phyloP scores from a whole-genome alignment of 345 rosid species.

The Aquilaria malaccensis region DNA sequence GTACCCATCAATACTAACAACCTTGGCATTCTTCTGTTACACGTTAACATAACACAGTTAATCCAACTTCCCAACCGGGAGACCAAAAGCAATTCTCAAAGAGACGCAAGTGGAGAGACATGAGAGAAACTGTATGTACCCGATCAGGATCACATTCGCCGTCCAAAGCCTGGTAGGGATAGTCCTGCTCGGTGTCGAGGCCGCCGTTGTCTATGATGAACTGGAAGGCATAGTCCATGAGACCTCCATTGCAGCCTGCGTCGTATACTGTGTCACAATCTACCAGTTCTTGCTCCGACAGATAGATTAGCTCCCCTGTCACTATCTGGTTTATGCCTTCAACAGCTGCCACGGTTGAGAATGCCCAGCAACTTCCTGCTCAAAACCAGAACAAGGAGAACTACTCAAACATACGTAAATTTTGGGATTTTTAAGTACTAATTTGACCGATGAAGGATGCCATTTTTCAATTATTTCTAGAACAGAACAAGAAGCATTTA shows the following conservation, averaged over 20 bases:
- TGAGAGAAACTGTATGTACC: conserved; percentile 26
- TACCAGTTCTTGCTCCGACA: conserved; percentile 93
- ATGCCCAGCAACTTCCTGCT: conserved; percentile 99
- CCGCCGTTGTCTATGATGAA: conserved; percentile 88
- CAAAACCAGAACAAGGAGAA: background rate
- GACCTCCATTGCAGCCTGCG: conserved; percentile 86
- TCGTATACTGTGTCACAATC: conserved; percentile 71
- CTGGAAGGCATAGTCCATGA: conserved; percentile 94
- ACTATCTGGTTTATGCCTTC: conserved; percentile 88
- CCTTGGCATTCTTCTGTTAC: conserved; percentile 55
- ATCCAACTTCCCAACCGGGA: background rate
- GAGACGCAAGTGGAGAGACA: background rate
- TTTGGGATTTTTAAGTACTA: too few relatives aligned
- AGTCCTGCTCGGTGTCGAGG: conserved; percentile 62
- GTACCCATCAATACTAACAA: conserved; percentile 72
- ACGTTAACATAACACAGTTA: background rate
- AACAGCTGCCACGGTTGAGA: conserved; percentile 77
- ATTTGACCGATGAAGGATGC: too few relatives aligned
- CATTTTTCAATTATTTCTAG: too few relatives aligned
- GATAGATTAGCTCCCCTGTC: conserved; percentile 62
- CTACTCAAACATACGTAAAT: background rate
- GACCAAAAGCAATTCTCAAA: background rate
- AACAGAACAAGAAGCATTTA: too few relatives aligned
- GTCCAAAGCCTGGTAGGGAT: conserved; percentile 61
- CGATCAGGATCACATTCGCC: conserved; percentile 38